Conservation (phyloP, 2,329 filamentous ascomycete species). For the Aspergillus sp. region DNA sequence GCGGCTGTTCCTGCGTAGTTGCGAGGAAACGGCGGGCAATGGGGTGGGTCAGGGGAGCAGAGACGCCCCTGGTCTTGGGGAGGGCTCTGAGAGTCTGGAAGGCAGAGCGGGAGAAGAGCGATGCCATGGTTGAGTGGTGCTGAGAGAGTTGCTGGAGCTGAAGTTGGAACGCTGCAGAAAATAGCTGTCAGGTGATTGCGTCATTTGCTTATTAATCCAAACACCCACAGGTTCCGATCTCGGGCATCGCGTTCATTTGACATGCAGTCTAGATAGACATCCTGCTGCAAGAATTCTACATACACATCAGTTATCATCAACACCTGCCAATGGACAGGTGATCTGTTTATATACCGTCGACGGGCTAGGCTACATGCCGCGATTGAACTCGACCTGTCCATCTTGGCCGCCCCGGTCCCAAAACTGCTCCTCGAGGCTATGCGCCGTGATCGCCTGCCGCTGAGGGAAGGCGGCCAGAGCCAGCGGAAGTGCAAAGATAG, state of each 20-base stretch:
- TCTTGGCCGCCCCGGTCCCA: slow-evolving; percentile 66
- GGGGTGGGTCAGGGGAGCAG: slow-evolving; percentile 16
- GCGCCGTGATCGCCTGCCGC: slow-evolving; percentile 68
- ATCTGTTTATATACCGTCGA: no score
- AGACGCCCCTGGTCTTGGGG: slow-evolving; percentile 12
- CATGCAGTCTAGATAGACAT: no score
- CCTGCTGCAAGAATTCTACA: no score
- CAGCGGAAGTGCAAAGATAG: slow-evolving; percentile 77
- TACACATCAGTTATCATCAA: no score
- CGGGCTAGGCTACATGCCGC: slow-evolving; percentile 85
- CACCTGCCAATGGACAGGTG: no score
- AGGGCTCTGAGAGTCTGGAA: slow-evolving; percentile 18
- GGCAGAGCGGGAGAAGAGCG: slow-evolving; percentile 16
- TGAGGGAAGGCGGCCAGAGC: slow-evolving; percentile 90
- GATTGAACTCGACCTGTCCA: slow-evolving; percentile 90
- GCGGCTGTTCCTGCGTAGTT: slow-evolving; percentile 23
- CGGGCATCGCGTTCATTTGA: no score
- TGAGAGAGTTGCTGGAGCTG: no score
- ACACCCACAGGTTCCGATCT: no score
- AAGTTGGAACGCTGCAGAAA: no score
- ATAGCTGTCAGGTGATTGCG: no score
- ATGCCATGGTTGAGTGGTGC: slow-evolving; percentile 22
- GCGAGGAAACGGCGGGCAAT: slow-evolving; percentile 21
- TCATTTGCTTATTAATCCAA: no score
- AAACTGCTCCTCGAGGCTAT: slow-evolving; percentile 76